Conservation (phyloP, 2,329 filamentous ascomycete species). For the Cryoendolithus antarcticus region DNA sequence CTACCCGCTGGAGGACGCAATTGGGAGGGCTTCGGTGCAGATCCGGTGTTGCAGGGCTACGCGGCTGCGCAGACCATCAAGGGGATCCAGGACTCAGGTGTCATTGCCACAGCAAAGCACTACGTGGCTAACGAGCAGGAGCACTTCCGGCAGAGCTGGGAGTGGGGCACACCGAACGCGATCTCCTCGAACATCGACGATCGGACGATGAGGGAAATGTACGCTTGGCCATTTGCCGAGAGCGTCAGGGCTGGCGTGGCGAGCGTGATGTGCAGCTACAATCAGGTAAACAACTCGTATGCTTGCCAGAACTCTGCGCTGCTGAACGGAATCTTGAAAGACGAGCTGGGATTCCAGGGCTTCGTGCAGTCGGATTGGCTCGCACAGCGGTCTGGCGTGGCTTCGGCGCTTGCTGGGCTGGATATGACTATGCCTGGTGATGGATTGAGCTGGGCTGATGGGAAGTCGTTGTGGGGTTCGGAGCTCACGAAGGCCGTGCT, state of each 20-base stretch:
- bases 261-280: slow-evolving; percentile 71
- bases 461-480: slow-evolving; percentile 65
- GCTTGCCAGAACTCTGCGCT: slow-evolving; percentile 58
- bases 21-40: slow-evolving; percentile 83
- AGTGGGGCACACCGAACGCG: slow-evolving; percentile 64
- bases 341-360: slow-evolving; percentile 62
- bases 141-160: slow-evolving; percentile 63
- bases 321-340: slow-evolving; percentile 57
- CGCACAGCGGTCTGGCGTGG: slow-evolving; percentile 71
- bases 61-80: slow-evolving; percentile 67
- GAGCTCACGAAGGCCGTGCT: slow-evolving; percentile 65
- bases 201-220: slow-evolving; percentile 26
- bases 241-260: slow-evolving; percentile 60
- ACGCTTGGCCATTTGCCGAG: slow-evolving; percentile 60
- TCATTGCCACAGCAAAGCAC: slow-evolving; percentile 66
- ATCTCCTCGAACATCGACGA: slow-evolving; percentile 37
- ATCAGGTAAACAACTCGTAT: slow-evolving; percentile 36
- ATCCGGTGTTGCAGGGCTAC: slow-evolving; percentile 74
- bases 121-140: slow-evolving; percentile 71
- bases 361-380: slow-evolving; percentile 37
- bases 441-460: slow-evolving; percentile 57
- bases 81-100: slow-evolving; percentile 60
- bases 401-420: slow-evolving; percentile 66
- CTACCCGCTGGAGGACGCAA: slow-evolving; percentile 83
- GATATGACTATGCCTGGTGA: slow-evolving; percentile 74